Conservation (phyloP, 352 stramenopile genomes). For the Pythium utonaiense region DNA sequence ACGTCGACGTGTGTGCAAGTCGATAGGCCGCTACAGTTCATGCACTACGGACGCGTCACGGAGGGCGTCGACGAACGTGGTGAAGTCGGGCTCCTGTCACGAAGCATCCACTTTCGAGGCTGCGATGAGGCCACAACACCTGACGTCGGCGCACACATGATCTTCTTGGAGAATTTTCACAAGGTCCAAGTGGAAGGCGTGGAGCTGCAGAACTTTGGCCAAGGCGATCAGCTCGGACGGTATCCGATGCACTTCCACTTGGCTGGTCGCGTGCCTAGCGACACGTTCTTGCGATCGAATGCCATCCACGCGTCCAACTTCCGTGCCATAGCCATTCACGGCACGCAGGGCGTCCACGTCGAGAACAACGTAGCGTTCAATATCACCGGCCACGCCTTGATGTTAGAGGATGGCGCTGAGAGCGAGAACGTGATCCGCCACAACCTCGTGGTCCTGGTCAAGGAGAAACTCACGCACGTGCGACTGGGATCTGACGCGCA, state of each 20-base stretch:
- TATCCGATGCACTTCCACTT: constrained; percentile 56
- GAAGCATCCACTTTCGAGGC: constrained; percentile 56
- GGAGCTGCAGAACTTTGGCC: constrained; percentile 41
- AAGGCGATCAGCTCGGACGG: constrained; percentile 36
- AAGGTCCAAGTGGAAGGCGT: constrained; percentile 35
- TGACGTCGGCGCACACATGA: constrained; percentile 39
- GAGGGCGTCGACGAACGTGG: constrained; percentile 49
- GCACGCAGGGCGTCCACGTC: constrained; percentile 36
- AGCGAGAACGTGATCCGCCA: constrained; percentile 43
- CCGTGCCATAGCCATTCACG: constrained; percentile 43
- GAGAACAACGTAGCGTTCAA: constrained; percentile 46
- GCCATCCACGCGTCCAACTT: constrained; percentile 44
- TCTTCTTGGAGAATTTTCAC: constrained; percentile 34
- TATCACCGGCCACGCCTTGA: constrained; percentile 42
- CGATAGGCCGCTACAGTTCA: constrained; percentile 29
- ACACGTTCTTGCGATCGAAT: constrained; percentile 35
- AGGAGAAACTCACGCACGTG: constrained; percentile 26
- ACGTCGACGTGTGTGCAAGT: constrained; percentile 21
- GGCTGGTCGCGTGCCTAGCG: constrained; percentile 17
- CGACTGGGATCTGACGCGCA: constrained; percentile 26
- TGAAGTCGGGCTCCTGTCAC: constrained; percentile 53
- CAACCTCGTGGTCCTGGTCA: constrained; percentile 47
- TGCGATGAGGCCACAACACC: constrained; percentile 20
- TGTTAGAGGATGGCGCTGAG: constrained; percentile 64
- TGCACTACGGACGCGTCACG: constrained; percentile 36